Percentiles rank a stretch among this genome's conserved stretches.
These are phyloP conservation scores for Morella rubra DNA, from an alignment of 306 rosid genomes.

Conservation along the genomic window DNA sequence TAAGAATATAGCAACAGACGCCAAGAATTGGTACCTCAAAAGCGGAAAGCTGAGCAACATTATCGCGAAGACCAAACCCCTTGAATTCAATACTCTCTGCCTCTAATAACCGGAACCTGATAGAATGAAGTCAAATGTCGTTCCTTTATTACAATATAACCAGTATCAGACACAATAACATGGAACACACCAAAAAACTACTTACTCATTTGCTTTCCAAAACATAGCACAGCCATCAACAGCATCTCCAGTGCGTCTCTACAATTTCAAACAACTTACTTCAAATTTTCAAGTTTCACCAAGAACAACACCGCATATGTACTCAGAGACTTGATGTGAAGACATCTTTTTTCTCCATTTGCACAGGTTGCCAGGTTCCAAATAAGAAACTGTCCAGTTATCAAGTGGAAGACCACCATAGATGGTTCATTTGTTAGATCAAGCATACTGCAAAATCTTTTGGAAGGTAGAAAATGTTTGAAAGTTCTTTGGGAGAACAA, in stretches of 20 bases:
- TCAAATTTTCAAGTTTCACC: slow-evolving; percentile 8
- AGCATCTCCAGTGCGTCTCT: slow-evolving; percentile 85
- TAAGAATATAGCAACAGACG: slow-evolving; percentile 20
- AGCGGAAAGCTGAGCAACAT: slow-evolving; percentile 84
- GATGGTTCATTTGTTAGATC: background rate
- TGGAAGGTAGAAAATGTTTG: background rate
- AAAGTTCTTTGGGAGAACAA: background rate
- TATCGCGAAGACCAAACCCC: slow-evolving; percentile 72
- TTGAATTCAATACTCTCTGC: slow-evolving; percentile 72
- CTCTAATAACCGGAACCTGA: slow-evolving; percentile 65
- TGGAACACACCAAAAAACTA: background rate
- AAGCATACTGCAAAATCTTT: slow-evolving; percentile 6
- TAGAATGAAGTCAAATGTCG: slow-evolving; percentile 18
- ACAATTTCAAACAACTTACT: slow-evolving; percentile 22
- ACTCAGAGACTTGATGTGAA: background rate
- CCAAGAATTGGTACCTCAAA: slow-evolving; percentile 61
- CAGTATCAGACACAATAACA: slow-evolving; percentile 8
- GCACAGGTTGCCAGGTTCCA: slow-evolving; percentile 31
- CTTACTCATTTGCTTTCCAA: slow-evolving; percentile 83
- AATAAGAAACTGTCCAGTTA: background rate
- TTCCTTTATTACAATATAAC: slow-evolving; percentile 22
- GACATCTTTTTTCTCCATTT: slow-evolving; percentile 15
- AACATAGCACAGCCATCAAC: slow-evolving; percentile 84
- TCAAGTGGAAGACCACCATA: background rate
- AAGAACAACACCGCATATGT: background rate